These are phyloP conservation scores for Coemansia sp. DNA, from an alignment of 192 early-diverging fungal genomes.

Conservation along the genomic window DNA sequence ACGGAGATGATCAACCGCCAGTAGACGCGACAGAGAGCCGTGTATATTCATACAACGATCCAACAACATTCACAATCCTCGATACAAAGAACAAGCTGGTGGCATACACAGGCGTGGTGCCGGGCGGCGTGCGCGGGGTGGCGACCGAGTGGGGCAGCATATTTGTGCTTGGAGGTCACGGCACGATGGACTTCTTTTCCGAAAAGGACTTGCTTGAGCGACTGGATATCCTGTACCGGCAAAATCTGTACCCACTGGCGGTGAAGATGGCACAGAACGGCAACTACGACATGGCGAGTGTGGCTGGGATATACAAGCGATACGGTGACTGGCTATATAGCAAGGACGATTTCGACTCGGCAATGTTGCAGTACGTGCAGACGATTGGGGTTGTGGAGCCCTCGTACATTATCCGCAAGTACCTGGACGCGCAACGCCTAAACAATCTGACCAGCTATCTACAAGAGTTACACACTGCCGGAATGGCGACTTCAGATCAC, in stretches of 20 bases:
- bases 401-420: constrained; percentile 96
- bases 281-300: constrained; percentile 77
- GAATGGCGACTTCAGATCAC: constrained; percentile 90
- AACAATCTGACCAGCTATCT: constrained; percentile 86
- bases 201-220: constrained; percentile 87
- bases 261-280: constrained; percentile 82
- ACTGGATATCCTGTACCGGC: constrained; percentile 83
- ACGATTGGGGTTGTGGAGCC: constrained; percentile 94
- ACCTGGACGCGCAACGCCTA: constrained; percentile 90
- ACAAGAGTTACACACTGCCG: constrained; percentile 82
- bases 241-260: constrained; percentile 87
- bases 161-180: constrained; percentile 72
- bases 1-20: constrained; percentile 59
- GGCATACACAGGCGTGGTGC: constrained; percentile 79
- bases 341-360: constrained; percentile 84
- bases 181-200: constrained; percentile 61
- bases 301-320: constrained; percentile 90
- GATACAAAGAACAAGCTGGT: constrained; percentile 92
- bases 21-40: constrained; percentile 43
- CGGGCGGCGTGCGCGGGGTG: constrained; percentile 68
- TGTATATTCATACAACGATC: constrained; percentile 51
- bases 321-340: constrained; percentile 94
- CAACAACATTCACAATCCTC: constrained; percentile 65
- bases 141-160: constrained; percentile 88
- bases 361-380: constrained; percentile 88